These are phyloP conservation scores for Picochlorum sp. DNA, from an alignment of 139 green algal genomes.

Conservation along the genomic window DNA sequence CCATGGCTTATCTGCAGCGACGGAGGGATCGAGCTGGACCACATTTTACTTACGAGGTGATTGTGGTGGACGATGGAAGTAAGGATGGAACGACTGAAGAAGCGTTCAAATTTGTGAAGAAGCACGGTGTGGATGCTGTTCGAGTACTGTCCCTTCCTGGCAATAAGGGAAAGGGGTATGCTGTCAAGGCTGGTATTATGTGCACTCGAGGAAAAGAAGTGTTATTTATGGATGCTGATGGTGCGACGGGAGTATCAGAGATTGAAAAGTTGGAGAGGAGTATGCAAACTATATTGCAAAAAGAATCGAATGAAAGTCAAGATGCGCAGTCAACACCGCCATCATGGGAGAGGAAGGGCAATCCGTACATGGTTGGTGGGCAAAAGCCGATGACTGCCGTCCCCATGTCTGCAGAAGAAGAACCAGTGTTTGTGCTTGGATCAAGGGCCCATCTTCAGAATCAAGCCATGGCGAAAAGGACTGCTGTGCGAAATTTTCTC, in stretches of 20 bases:
- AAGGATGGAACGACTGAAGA: constrained; percentile 62
- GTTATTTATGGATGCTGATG: constrained; percentile 85
- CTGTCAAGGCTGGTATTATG: constrained; percentile 19
- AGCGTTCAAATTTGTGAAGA: constrained; percentile 51
- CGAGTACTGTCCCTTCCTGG: constrained; percentile 61
- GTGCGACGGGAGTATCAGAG: constrained; percentile 78
- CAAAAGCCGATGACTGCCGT: neutral
- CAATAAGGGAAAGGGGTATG: constrained; percentile 78
- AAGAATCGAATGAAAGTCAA: neutral
- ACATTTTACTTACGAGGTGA: constrained; percentile 84
- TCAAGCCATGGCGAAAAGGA: constrained; percentile 48
- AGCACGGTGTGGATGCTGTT: constrained; percentile 67
- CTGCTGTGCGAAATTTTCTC: constrained; percentile 68
- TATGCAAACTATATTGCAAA: constrained; percentile 21
- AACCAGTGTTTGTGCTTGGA: constrained; percentile 32
- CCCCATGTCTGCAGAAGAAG: neutral
- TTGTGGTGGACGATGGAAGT: constrained; percentile 95
- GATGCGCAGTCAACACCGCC: constrained; percentile 4
- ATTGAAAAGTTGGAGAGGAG: constrained; percentile 68
- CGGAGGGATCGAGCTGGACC: constrained; percentile 55
- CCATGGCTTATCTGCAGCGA: constrained; percentile 60
- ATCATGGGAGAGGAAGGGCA: neutral
- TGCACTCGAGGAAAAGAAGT: constrained; percentile 34
- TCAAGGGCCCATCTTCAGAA: constrained; percentile 54
- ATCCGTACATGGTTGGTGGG: neutral